These are phyloP conservation scores for Pulchroboletus neoregius DNA, from an alignment of 1,284 basidiomycete genomes.

Conservation along the genomic window DNA sequence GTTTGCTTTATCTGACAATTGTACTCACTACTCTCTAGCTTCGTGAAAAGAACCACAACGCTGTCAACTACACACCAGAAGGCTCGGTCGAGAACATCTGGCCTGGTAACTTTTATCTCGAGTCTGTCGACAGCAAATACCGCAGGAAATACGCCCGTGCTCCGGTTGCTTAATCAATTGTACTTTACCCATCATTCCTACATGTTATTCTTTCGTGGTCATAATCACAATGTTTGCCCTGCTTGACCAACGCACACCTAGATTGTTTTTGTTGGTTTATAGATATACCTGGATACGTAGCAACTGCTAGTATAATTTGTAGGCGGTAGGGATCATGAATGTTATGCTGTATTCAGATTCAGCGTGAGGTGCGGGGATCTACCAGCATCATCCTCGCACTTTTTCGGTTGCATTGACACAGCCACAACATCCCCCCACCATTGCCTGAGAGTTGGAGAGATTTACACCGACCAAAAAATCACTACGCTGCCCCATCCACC, in stretches of 20 bases:
- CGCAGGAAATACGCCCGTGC: conserved; percentile 79
- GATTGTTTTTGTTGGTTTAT: conserved; percentile 3
- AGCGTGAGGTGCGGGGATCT: no score
- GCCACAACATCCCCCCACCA: no score
- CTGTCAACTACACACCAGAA: conserved; percentile 79
- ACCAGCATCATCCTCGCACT: no score
- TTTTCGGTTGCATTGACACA: no score
- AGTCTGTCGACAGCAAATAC: conserved; percentile 89
- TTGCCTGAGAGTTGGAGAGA: no score
- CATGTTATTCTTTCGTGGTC: neutral
- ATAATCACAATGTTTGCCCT: neutral
- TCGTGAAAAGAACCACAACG: conserved; percentile 96
- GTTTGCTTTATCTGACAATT: neutral
- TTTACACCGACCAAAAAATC: neutral
- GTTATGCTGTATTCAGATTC: no score
- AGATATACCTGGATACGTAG: conserved; percentile 10
- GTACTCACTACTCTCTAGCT: conserved; percentile 46
- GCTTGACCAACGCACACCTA: conserved; percentile 8
- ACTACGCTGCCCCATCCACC: neutral
- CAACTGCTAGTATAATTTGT: neutral
- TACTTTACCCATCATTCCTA: neutral
- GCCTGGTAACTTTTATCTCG: conserved; percentile 93
- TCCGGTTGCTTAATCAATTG: conserved; percentile 39
- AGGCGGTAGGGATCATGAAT: no score
- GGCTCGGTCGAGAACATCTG: conserved; percentile 91